Evolutionary conservation across 148 eudicot genomes (phyloP).

Genomic region (Amaranthus palmeri): DNA sequence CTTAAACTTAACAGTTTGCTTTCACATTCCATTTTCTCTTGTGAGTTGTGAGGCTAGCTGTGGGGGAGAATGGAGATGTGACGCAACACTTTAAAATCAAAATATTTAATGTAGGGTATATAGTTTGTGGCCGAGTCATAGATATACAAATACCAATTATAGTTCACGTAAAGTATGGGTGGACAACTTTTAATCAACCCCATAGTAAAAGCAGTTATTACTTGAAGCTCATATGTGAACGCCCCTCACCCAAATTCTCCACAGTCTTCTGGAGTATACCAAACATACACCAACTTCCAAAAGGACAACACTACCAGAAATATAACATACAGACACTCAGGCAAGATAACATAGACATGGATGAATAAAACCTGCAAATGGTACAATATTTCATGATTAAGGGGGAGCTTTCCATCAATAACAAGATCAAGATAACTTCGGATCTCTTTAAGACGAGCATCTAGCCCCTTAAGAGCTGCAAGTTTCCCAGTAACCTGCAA

Average conservation of each 20-base stretch:
- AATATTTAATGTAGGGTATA: background rate
- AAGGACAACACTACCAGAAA: background rate
- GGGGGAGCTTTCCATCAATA: conserved; percentile 71
- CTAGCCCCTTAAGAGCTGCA: conserved; percentile 89
- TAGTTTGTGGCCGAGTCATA: no score
- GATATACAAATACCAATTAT: no score
- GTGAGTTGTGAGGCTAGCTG: background rate
- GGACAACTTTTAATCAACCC: no score
- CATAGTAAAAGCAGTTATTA: no score
- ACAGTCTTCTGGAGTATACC: no score
- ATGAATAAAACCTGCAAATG: conserved; percentile 70
- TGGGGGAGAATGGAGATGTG: background rate
- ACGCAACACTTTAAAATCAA: background rate
- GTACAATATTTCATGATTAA: conserved; percentile 91
- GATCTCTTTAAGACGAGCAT: conserved; percentile 84
- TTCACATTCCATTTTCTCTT: background rate
- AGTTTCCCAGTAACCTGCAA: conserved; percentile 91
- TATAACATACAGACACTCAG: background rate
- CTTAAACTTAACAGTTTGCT: background rate
- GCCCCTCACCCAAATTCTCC: no score
- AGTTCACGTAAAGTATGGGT: no score
- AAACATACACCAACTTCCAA: no score
- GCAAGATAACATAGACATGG: background rate
- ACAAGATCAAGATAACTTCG: conserved; percentile 87
- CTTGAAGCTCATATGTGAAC: no score